A percentile compares a stretch with the other conserved stretches of the same genome.
phyloP scores from a whole-genome alignment of 331 rosid genomes.

The Acacia pycnantha region DNA sequence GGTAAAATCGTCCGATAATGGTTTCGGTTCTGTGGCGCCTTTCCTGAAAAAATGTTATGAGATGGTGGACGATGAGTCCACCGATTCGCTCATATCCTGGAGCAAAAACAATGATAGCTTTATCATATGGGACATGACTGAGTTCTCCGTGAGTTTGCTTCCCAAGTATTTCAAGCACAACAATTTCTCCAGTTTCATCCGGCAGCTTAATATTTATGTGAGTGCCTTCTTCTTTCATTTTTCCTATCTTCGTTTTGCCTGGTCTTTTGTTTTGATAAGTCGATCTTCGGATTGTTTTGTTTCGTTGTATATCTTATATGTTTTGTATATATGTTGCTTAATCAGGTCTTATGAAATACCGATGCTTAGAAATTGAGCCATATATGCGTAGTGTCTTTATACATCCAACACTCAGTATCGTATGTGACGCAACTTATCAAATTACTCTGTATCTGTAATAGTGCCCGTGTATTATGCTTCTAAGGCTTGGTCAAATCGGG shows the following conservation, averaged over 20 bases:
- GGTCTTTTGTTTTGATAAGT: neutral
- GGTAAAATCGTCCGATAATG: slow-evolving; percentile 43
- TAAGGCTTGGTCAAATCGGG: neutral
- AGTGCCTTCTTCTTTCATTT: neutral
- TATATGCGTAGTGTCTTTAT: neutral
- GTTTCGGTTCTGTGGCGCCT: slow-evolving; percentile 62
- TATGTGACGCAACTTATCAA: neutral
- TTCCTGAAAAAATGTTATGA: slow-evolving; percentile 80
- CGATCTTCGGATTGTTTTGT: neutral
- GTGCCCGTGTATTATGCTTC: neutral
- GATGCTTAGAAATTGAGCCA: neutral
- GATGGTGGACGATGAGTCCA: slow-evolving; percentile 71
- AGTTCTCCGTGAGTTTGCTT: slow-evolving; percentile 59
- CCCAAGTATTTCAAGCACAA: slow-evolving; percentile 24
- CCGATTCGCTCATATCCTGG: slow-evolving; percentile 76
- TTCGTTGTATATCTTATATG: neutral
- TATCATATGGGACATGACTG: slow-evolving; percentile 59
- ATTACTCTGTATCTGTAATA: neutral
- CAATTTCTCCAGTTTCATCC: slow-evolving; percentile 19
- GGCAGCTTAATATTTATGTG: slow-evolving; percentile 24
- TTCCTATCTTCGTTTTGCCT: neutral
- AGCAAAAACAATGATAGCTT: slow-evolving; percentile 43
- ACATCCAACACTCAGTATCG: neutral
- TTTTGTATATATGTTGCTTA: neutral
- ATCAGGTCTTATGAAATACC: neutral